phyloP scores from a whole-genome alignment of 495 filamentous ascomycete species.

The Aspergillus biplanus region DNA sequence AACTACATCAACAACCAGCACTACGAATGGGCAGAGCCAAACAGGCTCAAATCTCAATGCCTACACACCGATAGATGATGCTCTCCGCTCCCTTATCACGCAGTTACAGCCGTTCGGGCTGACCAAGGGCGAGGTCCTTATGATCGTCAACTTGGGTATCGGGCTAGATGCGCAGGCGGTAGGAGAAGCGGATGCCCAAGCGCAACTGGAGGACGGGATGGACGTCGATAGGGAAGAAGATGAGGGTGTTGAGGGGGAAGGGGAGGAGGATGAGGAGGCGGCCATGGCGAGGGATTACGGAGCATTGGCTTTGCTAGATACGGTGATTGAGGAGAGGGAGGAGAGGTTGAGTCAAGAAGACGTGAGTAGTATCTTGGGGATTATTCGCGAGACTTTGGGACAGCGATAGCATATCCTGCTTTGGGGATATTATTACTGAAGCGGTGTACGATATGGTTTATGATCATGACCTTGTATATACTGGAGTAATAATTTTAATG shows the following conservation, averaged over 20 bases:
- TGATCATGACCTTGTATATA: too few relatives aligned
- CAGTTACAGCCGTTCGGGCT: constrained; percentile 52
- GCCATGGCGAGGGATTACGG: constrained; percentile 40
- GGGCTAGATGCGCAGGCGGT: constrained; percentile 26
- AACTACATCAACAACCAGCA: constrained; percentile 30
- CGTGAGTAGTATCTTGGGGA: constrained; percentile 36
- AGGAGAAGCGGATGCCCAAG: constrained; percentile 16
- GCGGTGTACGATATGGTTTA: too few relatives aligned
- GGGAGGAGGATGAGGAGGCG: constrained; percentile 27
- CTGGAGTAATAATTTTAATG: neutral
- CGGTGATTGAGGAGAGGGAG: constrained; percentile 51
- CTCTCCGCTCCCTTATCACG: constrained; percentile 44
- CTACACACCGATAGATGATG: constrained; percentile 41
- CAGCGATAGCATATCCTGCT: constrained; percentile 4
- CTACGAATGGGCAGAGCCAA: constrained; percentile 33
- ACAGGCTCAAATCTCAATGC: constrained; percentile 12
- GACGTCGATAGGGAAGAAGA: constrained; percentile 21
- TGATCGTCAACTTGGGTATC: constrained; percentile 64
- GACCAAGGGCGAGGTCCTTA: constrained; percentile 65
- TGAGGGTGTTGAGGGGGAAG: constrained; percentile 25
- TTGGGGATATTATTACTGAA: neutral
- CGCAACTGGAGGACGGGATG: constrained; percentile 18
- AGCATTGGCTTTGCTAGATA: constrained; percentile 44
- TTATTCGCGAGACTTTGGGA: constrained; percentile 42
- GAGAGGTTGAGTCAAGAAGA: constrained; percentile 43